phyloP scores from a whole-genome alignment of 108 stramenopile genomes.

The Skeletonema menzelii region DNA sequence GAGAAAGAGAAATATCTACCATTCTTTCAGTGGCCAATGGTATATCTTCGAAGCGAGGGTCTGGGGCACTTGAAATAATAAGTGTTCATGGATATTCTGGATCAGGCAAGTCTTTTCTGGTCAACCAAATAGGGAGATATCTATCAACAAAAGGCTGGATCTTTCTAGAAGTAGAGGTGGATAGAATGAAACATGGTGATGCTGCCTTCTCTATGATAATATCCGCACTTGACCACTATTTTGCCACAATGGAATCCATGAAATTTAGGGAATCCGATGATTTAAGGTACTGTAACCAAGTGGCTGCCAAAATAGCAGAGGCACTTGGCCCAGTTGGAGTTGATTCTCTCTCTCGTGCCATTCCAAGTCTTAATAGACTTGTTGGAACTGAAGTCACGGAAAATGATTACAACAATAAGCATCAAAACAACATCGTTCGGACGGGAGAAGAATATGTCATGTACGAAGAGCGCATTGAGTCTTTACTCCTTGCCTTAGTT shows the following conservation, averaged over 20 bases:
- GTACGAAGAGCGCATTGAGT: background rate
- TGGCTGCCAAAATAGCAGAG: background rate
- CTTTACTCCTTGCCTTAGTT: background rate
- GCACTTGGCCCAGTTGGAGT: background rate
- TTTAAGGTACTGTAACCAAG: background rate
- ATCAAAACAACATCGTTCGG: background rate
- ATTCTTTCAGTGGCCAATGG: background rate
- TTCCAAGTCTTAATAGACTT: background rate
- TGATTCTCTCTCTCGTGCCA: background rate
- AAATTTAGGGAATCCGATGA: background rate
- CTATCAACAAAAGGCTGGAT: background rate
- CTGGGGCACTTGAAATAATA: background rate
- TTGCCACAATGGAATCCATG: background rate
- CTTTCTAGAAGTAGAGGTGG: background rate
- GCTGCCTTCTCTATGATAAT: background rate
- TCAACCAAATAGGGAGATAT: constrained; percentile 3
- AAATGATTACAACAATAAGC: background rate
- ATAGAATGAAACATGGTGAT: background rate
- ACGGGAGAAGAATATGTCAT: background rate
- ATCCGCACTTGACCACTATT: background rate
- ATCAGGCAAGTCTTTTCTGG: constrained; percentile 4
- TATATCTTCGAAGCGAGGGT: background rate
- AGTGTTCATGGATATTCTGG: background rate
- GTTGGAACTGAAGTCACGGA: background rate
- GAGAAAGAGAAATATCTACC: background rate